A percentile compares a stretch with the other conserved stretches of the same genome.
phyloP scores from a whole-genome alignment of 208 protist genomes.

The Kentomonas sorsogonicus region DNA sequence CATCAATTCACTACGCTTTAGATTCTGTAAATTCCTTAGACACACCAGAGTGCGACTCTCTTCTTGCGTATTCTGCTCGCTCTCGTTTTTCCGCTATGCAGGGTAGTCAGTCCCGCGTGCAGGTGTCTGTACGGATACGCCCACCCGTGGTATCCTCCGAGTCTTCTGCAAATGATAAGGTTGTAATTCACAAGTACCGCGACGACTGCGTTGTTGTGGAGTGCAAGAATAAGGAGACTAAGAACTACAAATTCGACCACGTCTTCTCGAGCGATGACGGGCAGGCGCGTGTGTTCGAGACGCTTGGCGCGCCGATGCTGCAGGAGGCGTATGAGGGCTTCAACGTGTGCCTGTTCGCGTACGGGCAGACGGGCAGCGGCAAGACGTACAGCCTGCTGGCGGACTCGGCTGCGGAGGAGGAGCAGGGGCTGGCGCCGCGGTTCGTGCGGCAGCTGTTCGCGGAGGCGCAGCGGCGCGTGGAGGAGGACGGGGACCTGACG shows the following conservation, averaged over 20 bases:
- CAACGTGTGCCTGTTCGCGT: conserved; percentile 79
- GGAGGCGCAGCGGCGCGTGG: conserved; percentile 36
- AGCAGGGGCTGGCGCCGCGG: conserved; percentile 28
- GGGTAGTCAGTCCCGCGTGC: conserved; percentile 24
- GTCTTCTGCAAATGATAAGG: conserved; percentile 15
- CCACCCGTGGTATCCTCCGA: conserved; percentile 14
- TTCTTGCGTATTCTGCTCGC: too few relatives aligned
- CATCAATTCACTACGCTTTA: too few relatives aligned
- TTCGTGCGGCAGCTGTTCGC: conserved; percentile 35
- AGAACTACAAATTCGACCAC: conserved; percentile 10
- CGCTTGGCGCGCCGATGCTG: conserved; percentile 73
- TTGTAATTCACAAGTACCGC: not conserved
- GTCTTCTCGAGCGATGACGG: conserved; percentile 5
- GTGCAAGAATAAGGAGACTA: not conserved
- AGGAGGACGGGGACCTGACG: conserved; percentile 39
- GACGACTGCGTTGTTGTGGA: not conserved
- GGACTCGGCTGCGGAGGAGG: conserved; percentile 30
- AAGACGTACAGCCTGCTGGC: conserved; percentile 78
- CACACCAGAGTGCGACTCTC: too few relatives aligned
- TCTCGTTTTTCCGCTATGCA: too few relatives aligned
- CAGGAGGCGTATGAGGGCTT: conserved; percentile 78
- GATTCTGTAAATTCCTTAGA: too few relatives aligned
- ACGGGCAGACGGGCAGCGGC: conserved; percentile 73
- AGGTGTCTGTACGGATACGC: conserved; percentile 27
- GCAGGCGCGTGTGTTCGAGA: conserved; percentile 65